Evolutionary conservation across 1,139 yeast species (phyloP), one percentile per base, ranked within the genome.

Genomic region (Candida labiduridarum): DNA sequence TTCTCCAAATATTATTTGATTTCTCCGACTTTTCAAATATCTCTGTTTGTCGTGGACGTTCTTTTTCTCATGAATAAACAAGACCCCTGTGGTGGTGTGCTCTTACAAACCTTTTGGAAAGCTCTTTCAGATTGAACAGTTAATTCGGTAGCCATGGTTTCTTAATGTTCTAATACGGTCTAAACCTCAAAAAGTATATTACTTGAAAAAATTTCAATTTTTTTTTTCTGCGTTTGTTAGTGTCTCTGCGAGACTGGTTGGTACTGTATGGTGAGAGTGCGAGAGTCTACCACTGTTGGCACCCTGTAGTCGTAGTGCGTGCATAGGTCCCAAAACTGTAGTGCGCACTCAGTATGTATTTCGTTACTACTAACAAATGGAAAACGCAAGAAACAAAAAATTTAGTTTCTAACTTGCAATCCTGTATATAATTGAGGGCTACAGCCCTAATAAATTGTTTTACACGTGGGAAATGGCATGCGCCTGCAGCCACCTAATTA

Each of bases 61-160:
- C 8, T 36, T 18, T 22, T 36, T 18, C 29, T 14, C 27, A 19
- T 11, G 4, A 38, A 19, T 12, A 38, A 38, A 22, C 31, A 38
- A 38, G 41, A 38, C 30, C 22, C 41, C 2, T 25, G 11, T 22
- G 12, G 6, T 38, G 30, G 18, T 38, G 15, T 16, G 22, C 46
- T 29, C 22, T 55, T 68, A 80, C 95, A 76, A 84, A 89, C 96
- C 96, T 94, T 95, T 88, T 94, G 99, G 97, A 87, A 94, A 89
- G 99, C 99, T 84, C 96, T 94, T 87, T 95, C 99, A 77, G 97
- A 89, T 88, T 94, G 99, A 83, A 95, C 99, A 79, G 97, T 91
- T 84, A 94, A 91, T 88, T 94, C 99, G 80, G 98, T 89, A 79
- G 98, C 96, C 98, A 94, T 94, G 83, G 82, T 75, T 66, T 62